Conservation (phyloP, 257 asterid species). For the Voacanga thouarsii region DNA sequence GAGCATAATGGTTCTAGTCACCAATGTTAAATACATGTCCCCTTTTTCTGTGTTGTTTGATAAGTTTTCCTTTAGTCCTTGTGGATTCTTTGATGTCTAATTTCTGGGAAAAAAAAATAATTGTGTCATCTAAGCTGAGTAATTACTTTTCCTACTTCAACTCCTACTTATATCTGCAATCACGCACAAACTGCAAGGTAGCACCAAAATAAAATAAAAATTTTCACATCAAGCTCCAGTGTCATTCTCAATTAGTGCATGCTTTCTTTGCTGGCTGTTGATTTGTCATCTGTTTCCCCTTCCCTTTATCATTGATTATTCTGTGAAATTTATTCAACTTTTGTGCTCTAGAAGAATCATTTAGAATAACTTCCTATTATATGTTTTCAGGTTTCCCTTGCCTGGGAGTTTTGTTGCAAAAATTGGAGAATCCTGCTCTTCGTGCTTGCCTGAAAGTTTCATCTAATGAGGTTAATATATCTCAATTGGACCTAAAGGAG, state of each 20-base stretch:
- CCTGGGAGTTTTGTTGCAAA: slow-evolving; percentile 88
- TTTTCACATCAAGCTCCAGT: neutral
- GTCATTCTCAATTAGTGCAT: neutral
- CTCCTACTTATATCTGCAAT: neutral
- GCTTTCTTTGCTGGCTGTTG: slow-evolving; percentile 6
- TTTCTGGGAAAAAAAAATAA: neutral
- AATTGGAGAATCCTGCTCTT: slow-evolving; percentile 95
- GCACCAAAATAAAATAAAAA: neutral
- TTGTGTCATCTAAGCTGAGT: neutral
- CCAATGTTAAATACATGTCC: neutral
- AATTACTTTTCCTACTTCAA: neutral
- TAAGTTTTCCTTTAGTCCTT: neutral
- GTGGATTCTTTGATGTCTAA: neutral
- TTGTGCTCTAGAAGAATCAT: neutral
- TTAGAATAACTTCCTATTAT: slow-evolving; percentile 9
- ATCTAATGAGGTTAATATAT: slow-evolving; percentile 67
- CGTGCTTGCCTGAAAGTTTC: slow-evolving; percentile 85
- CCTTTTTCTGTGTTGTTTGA: neutral
- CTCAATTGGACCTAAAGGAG: slow-evolving; percentile 15
- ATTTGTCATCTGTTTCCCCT: neutral
- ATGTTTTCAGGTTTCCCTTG: slow-evolving; percentile 81
- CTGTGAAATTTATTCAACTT: neutral
- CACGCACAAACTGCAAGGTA: neutral
- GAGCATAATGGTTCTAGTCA: neutral
- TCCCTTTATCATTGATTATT: neutral